These are phyloP conservation scores for Heliocybe sulcata DNA, from an alignment of 1,284 basidiomycete genomes.

Conservation along the genomic window DNA sequence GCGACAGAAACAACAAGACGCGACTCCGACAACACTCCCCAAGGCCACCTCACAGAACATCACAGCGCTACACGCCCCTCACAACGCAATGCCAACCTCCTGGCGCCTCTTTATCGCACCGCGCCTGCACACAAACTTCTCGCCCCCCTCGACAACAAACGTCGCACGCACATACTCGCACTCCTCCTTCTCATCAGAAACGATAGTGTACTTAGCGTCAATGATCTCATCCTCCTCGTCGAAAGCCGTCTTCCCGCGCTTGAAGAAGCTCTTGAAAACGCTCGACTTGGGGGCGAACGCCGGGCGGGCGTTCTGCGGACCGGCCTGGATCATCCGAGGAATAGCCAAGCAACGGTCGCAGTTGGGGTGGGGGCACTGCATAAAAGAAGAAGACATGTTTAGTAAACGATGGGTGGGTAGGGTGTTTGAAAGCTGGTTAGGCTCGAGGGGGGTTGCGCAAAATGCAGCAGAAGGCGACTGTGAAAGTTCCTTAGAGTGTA, in stretches of 20 bases:
- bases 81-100: not conserved
- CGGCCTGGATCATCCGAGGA: not conserved
- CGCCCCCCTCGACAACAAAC: not conserved
- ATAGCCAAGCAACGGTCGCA: not conserved
- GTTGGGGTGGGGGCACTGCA: not conserved
- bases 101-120: not conserved
- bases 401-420: not conserved
- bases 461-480: constrained; percentile 1
- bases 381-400: not conserved
- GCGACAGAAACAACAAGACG: not conserved
- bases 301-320: not conserved
- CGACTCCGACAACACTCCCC: not conserved
- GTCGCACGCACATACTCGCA: not conserved
- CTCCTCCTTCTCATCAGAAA: not conserved
- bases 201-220: not conserved
- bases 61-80: not conserved
- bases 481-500: not conserved
- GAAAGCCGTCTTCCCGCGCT: not conserved
- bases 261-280: not conserved
- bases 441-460: not conserved
- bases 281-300: not conserved
- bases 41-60: not conserved
- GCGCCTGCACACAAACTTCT: not conserved
- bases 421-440: not conserved
- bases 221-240: not conserved